Conservation (phyloP, 257 asterid genomes). For the Solanum virginianum region DNA sequence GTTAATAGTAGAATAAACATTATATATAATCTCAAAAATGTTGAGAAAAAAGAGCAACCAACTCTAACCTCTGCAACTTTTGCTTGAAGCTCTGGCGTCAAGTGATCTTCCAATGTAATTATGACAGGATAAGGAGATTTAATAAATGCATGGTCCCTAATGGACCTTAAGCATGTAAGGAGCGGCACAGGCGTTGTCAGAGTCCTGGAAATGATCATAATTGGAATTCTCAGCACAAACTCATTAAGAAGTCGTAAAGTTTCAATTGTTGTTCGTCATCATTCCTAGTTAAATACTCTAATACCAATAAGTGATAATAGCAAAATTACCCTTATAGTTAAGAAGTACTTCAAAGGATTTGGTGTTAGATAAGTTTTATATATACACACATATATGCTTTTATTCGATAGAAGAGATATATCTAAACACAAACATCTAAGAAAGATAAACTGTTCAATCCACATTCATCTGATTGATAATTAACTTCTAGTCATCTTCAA, state of each 20-base stretch:
- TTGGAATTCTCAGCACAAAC: neutral
- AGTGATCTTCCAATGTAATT: conserved; percentile 85
- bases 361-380: neutral
- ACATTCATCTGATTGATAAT: neutral
- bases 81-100: conserved; percentile 81
- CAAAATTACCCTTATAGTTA: neutral
- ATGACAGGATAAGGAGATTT: conserved; percentile 85
- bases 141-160: conserved; percentile 66
- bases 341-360: neutral
- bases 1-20: neutral
- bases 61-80: conserved; percentile 77
- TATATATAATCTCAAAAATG: neutral
- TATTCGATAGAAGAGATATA: neutral
- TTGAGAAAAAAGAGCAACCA: neutral
- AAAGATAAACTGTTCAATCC: neutral
- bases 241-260: neutral
- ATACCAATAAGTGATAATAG: neutral
- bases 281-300: neutral
- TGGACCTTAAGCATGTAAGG: conserved; percentile 58
- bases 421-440: neutral
- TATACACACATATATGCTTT: neutral
- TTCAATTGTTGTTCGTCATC: neutral
- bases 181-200: conserved; percentile 76
- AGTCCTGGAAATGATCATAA: conserved; percentile 46
- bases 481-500: neutral